Base-by-base conservation (phyloP, 176 grass and related monocot genomes). In the Triticum dicoccoides region DNA sequence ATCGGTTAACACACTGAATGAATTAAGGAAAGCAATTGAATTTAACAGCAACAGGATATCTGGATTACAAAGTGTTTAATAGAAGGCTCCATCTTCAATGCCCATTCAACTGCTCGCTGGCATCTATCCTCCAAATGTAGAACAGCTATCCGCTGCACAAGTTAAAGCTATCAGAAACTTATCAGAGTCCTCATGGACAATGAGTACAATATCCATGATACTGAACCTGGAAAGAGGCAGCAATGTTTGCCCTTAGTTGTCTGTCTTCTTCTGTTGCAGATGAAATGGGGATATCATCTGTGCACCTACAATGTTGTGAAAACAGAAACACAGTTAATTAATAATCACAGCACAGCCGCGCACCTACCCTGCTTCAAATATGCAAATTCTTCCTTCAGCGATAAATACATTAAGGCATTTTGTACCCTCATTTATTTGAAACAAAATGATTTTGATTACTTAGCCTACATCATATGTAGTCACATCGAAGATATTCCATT, bases 101-200 rank as follows among this genome's bases (percentile, higher is more conserved):
- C 92, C 96, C 96, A 98, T 89, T 96, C 96, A 88, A 98, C 90
- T 83, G 93, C 96, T 94, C 96, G 87, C 30, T 94, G 91, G 15
- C 93, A 98, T 88, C 92, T 98, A 54, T 98, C 96, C 83, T 98
- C 96, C 76, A 98, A 92, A 94, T 98, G 96, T 88, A 98, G 87
- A 72, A 98, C 93, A 91, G 96, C 93, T 85, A 96, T 87, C 47
- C 88, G 89, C 93, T 98, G 86, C 62, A 89, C 33, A 88, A 25
- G 33, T 70, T 30, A 73, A 80, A 89, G 41, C 59, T 38, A 83
- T 85, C 21, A 91, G 49, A 61, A 77, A 61, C 34, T 54, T 11
- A 73, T 44, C 3, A 24, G 62, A 82, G 79, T 81, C 34, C 34
- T 27, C 21, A 32, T 39, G 21, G 73, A 30, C 11, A 83, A 87